phyloP scores from a whole-genome alignment of 1,139 yeast genomes.

The Chernovozyma aurita region DNA sequence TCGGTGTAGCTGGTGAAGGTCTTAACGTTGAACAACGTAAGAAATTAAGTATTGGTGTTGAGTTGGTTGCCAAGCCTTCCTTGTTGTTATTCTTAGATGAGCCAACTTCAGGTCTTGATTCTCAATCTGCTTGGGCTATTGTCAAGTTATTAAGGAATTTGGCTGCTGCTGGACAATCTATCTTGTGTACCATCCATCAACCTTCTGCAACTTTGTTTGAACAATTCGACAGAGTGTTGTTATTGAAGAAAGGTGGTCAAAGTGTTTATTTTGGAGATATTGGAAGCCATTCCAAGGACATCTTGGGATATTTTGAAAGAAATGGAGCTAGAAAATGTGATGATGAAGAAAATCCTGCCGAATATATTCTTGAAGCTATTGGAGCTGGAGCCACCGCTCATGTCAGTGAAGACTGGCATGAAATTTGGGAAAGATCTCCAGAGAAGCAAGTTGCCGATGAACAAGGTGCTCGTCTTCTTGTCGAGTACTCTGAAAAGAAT shows the following conservation, averaged over 20 bases:
- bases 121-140: conserved; percentile 89
- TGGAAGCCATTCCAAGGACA: conserved; percentile 56
- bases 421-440: conserved; percentile 41
- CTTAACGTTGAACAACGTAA: conserved; percentile 65
- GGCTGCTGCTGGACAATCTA: conserved; percentile 77
- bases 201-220: conserved; percentile 76
- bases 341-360: conserved; percentile 58
- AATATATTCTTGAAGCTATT: conserved; percentile 57
- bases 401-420: conserved; percentile 41
- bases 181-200: conserved; percentile 79
- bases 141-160: conserved; percentile 71
- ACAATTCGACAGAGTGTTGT: conserved; percentile 71
- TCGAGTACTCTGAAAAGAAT: conserved; percentile 10
- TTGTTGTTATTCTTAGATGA: conserved; percentile 80
- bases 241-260: conserved; percentile 69
- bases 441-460: conserved; percentile 17
- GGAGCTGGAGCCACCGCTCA: conserved; percentile 68
- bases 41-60: conserved; percentile 72
- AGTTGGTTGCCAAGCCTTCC: conserved; percentile 83
- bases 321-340: conserved; percentile 63
- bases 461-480: conserved; percentile 16
- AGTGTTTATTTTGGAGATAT: conserved; percentile 81
- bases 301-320: conserved; percentile 64
- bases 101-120: conserved; percentile 90
- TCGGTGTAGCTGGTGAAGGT: conserved; percentile 55